These are phyloP conservation scores for Chenopodium quinoa DNA, from an alignment of 148 eudicot species.

Conservation along the genomic window DNA sequence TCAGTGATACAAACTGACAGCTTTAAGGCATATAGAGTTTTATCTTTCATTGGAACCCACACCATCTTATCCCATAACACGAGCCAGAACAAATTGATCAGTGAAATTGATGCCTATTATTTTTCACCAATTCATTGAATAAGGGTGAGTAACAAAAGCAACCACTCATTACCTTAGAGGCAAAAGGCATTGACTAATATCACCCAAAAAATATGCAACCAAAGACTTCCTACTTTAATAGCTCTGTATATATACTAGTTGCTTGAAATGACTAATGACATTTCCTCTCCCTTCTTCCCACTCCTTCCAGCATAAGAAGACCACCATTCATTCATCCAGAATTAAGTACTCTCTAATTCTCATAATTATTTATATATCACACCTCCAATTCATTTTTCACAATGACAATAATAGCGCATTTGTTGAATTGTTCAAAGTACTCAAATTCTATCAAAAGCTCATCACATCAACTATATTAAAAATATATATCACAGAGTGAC, in stretches of 20 bases:
- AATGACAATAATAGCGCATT: not conserved
- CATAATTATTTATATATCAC: too few relatives aligned
- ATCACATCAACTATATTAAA: too few relatives aligned
- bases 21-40: too few relatives aligned
- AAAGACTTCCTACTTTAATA: too few relatives aligned
- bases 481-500: too few relatives aligned
- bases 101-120: not conserved
- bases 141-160: not conserved
- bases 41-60: too few relatives aligned
- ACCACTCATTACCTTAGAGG: not conserved
- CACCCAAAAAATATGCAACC: not conserved
- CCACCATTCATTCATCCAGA: not conserved
- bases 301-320: not conserved
- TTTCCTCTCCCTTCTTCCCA: not conserved
- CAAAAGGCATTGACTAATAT: not conserved
- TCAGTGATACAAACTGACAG: too few relatives aligned
- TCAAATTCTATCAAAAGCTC: too few relatives aligned
- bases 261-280: not conserved
- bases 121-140: not conserved
- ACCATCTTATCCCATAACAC: too few relatives aligned
- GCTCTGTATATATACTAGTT: not conserved
- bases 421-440: too few relatives aligned
- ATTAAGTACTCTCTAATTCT: too few relatives aligned
- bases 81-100: not conserved
- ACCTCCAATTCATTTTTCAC: too few relatives aligned